Evolutionary conservation across 257 asterid genomes (phyloP).

Genomic region (Solanum chiquidenum): DNA sequence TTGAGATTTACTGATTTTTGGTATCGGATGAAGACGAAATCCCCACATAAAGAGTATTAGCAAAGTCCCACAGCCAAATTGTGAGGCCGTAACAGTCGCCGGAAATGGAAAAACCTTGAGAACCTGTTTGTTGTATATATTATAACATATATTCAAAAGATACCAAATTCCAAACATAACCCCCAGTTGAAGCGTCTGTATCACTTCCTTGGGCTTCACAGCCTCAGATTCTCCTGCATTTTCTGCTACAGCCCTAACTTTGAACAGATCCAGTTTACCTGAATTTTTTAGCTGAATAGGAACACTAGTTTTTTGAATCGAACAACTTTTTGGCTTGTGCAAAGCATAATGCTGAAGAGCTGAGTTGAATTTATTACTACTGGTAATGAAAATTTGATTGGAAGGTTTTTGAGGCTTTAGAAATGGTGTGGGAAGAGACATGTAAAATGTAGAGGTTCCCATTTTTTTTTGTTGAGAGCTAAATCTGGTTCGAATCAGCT

Average conservation of each 20-base stretch:
- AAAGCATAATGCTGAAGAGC: not conserved
- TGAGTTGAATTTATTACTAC: constrained; percentile 1
- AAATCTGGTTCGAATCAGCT: not conserved
- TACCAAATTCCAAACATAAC: constrained; percentile 73
- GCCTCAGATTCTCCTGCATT: constrained; percentile 13
- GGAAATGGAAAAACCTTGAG: constrained; percentile 70
- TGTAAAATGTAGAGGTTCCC: constrained; percentile 34
- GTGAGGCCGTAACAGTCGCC: constrained; percentile 74
- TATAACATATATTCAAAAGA: constrained; percentile 68
- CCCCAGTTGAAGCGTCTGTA: constrained; percentile 43
- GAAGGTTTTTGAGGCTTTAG: constrained; percentile 12
- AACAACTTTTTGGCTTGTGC: not conserved
- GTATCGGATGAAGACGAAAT: constrained; percentile 57
- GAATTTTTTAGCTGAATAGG: not conserved
- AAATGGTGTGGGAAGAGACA: constrained; percentile 37
- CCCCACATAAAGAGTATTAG: constrained; percentile 59
- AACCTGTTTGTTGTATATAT: constrained; percentile 87
- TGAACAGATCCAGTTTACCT: not conserved
- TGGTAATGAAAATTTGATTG: not conserved
- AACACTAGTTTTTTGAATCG: not conserved
- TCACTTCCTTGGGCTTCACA: not conserved
- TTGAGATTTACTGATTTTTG: constrained; percentile 58
- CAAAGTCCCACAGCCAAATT: constrained; percentile 72
- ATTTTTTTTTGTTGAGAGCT: constrained; percentile 8
- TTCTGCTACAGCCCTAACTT: constrained; percentile 27